phyloP scores from a whole-genome alignment of 1,284 basidiomycete species.

The Leccinum cinnamomeum region DNA sequence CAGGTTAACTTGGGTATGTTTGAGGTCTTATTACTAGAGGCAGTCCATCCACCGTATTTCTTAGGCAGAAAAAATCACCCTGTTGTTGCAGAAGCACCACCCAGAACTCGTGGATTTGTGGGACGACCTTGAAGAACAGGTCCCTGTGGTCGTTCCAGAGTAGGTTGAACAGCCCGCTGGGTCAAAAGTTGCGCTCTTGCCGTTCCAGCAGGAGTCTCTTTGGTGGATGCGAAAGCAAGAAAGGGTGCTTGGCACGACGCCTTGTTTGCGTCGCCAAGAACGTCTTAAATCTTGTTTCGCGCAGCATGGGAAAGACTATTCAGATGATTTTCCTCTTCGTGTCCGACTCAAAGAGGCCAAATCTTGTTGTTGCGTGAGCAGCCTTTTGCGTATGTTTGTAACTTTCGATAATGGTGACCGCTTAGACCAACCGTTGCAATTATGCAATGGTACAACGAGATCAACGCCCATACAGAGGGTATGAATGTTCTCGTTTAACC shows the following conservation, averaged over 20 bases:
- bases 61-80: too few relatives aligned
- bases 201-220: conserved; percentile 91
- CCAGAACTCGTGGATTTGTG: too few relatives aligned
- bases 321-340: conserved; percentile 93
- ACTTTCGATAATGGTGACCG: conserved; percentile 4
- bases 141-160: conserved; percentile 65
- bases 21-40: too few relatives aligned
- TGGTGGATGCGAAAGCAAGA: conserved; percentile 96
- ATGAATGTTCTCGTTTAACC: conserved; percentile 92
- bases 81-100: too few relatives aligned
- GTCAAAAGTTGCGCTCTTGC: conserved; percentile 71
- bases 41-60: too few relatives aligned
- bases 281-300: conserved; percentile 14
- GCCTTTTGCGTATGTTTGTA: not conserved
- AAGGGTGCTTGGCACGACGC: conserved; percentile 86
- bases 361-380: conserved; percentile 86
- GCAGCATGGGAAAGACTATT: conserved; percentile 97
- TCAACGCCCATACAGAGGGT: conserved; percentile 77
- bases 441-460: conserved; percentile 99
- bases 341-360: conserved; percentile 76
- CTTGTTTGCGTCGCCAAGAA: conserved; percentile 43
- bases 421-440: conserved; percentile 90
- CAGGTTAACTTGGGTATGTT: too few relatives aligned
- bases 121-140: conserved; percentile 62
- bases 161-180: conserved; percentile 48